phyloP scores from a whole-genome alignment of 192 early-diverging fungal species.

The Diversispora eburnea region DNA sequence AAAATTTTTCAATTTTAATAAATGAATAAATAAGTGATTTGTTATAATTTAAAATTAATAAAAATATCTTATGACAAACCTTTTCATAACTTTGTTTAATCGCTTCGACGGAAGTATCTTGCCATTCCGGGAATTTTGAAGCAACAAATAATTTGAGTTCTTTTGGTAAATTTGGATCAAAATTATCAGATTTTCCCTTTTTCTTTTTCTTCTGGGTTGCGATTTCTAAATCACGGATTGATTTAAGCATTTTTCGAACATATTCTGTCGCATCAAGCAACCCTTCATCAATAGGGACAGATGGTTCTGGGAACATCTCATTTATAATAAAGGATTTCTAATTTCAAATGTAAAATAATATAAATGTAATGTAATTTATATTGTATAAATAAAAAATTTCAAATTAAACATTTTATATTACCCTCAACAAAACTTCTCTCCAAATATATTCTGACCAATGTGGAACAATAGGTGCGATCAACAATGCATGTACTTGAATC shows the following conservation, averaged over 20 bases:
- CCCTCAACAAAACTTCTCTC: slow-evolving; percentile 73
- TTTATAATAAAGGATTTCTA: slow-evolving; percentile 53
- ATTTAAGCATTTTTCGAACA: slow-evolving; percentile 67
- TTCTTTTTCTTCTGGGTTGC: slow-evolving; percentile 76
- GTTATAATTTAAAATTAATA: neutral
- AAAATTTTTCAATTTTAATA: neutral
- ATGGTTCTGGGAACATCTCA: slow-evolving; percentile 55
- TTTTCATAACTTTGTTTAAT: slow-evolving; percentile 58
- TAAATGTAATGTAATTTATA: neutral
- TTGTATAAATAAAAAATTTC: neutral
- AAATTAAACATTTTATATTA: neutral
- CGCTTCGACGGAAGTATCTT: slow-evolving; percentile 60
- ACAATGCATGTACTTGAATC: slow-evolving; percentile 79
- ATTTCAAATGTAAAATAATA: neutral
- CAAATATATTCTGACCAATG: slow-evolving; percentile 96
- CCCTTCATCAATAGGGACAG: slow-evolving; percentile 60
- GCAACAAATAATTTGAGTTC: slow-evolving; percentile 78
- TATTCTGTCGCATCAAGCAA: slow-evolving; percentile 77
- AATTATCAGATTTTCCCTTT: slow-evolving; percentile 57
- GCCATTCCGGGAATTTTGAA: slow-evolving; percentile 88
- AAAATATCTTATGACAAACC: neutral
- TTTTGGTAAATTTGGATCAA: slow-evolving; percentile 62
- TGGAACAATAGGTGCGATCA: slow-evolving; percentile 84
- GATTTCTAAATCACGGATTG: slow-evolving; percentile 77
- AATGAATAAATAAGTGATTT: neutral